Evolutionary conservation across 108 stramenopile species (phyloP).

Genomic region (Pseudonitzschia pungens): DNA sequence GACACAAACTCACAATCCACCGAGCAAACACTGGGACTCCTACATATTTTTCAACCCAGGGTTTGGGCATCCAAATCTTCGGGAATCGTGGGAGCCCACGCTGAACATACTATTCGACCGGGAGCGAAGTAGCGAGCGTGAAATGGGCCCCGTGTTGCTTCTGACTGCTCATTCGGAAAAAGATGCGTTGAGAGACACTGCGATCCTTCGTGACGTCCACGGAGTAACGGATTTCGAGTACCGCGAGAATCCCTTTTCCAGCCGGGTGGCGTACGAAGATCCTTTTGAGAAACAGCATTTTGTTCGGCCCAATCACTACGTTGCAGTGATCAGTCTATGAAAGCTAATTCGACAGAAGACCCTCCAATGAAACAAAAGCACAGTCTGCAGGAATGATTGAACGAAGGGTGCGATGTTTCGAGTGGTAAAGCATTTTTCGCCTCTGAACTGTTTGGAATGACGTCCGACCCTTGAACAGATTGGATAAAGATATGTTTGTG

Average conservation of each 20-base stretch:
- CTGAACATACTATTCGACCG: constrained; percentile 39
- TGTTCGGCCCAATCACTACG: constrained; percentile 64
- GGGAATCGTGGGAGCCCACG: constrained; percentile 65
- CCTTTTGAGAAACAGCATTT: constrained; percentile 58
- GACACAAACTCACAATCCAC: neutral
- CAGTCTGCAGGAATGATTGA: too few relatives aligned
- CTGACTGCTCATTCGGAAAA: constrained; percentile 73
- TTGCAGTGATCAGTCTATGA: constrained; percentile 19
- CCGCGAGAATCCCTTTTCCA: constrained; percentile 64
- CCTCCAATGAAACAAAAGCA: neutral
- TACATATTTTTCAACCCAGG: constrained; percentile 88
- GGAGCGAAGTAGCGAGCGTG: constrained; percentile 29
- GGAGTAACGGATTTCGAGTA: constrained; percentile 40
- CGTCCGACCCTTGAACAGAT: too few relatives aligned
- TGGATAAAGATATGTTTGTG: too few relatives aligned
- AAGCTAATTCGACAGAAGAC: neutral
- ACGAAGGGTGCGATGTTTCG: too few relatives aligned
- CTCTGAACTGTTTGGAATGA: too few relatives aligned
- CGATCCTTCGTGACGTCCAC: constrained; percentile 35
- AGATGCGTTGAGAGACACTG: constrained; percentile 59
- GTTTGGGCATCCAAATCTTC: constrained; percentile 78
- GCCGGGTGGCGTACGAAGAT: constrained; percentile 71
- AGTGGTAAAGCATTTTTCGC: too few relatives aligned
- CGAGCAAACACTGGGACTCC: constrained; percentile 40
- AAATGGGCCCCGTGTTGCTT: constrained; percentile 31